phyloP scores from a whole-genome alignment of 169 alveolate genomes.

The Eimeria sp. region DNA sequence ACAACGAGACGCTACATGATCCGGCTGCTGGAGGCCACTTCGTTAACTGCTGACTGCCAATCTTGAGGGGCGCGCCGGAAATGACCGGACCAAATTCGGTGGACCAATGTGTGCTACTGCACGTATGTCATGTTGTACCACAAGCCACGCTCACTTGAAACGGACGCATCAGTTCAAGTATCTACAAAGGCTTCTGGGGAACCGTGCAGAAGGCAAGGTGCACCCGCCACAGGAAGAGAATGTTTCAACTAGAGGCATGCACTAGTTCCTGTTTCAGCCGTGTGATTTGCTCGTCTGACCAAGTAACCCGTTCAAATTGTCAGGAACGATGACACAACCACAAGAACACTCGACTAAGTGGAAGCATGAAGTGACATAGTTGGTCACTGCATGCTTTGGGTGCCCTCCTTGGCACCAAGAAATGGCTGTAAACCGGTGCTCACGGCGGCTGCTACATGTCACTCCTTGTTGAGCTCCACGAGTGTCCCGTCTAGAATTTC shows the following conservation, averaged over 20 bases:
- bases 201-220: background rate
- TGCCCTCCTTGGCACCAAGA: background rate
- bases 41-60: background rate
- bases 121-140: background rate
- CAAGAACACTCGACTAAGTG: background rate
- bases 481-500: constrained; percentile 70
- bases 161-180: background rate
- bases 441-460: background rate
- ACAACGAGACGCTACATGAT: background rate
- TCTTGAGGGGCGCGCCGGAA: background rate
- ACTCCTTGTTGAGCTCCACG: constrained; percentile 51
- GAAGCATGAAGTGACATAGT: background rate
- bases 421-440: background rate
- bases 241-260: background rate
- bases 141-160: background rate
- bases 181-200: background rate
- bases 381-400: background rate
- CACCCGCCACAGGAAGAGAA: background rate
- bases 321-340: background rate
- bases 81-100: background rate
- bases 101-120: background rate
- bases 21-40: background rate
- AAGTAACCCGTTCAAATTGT: background rate
- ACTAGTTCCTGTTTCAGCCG: background rate
- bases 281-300: background rate